Base-by-base conservation (phyloP, 768 basidiomycete genomes). In the Pisolithus microcarpus region DNA sequence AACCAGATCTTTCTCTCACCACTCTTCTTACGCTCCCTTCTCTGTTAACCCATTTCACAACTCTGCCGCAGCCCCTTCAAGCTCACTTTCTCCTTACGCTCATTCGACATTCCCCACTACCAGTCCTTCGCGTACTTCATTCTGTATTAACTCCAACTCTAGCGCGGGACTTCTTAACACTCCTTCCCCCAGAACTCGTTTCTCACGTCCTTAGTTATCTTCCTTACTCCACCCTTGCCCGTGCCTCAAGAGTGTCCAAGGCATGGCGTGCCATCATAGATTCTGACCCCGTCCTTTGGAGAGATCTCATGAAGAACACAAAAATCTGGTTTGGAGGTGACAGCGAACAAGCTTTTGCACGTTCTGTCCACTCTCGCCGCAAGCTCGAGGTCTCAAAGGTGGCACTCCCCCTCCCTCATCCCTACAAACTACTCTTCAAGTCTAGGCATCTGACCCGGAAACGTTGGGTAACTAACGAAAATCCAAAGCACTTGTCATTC, bases 231-330 rank as follows among this genome's bases (percentile, higher is more conserved):
- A 81, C 88, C 11, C 80, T 98, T 36, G 85, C 89, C 24, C 84
- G 88, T 11, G 91, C 92, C 9, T 85, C 91, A 15, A 79, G 91
- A 31, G 95, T 99, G 18, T 91, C 87, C 48, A 85, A 79, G 61
- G 73, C 89, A 11, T 99, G 96, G 96, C 75, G 85, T n/a, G 75
- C 82, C 10, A 88, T 91, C 58, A 89, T 97, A 55, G 94, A 97
- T 64, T 85, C 85, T 3, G 92, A 97, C 59, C 81, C 88, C 31
- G 79, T 87, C 7, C 78, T 97, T 37, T 98, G 95, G 95, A 79
- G 83, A 52, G 87, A 91, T 53, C 75, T 94, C 8, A 74, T 97
- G 54, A 82, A 88, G 64, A 80, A 72, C 54, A 91, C 91, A 7
- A 84, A 83, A 56, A 81, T 92, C 13, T 97, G 91, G 91, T 87